Evolutionary conservation across 1,284 basidiomycete genomes (phyloP).

Genomic region (Lentinus polychrous): DNA sequence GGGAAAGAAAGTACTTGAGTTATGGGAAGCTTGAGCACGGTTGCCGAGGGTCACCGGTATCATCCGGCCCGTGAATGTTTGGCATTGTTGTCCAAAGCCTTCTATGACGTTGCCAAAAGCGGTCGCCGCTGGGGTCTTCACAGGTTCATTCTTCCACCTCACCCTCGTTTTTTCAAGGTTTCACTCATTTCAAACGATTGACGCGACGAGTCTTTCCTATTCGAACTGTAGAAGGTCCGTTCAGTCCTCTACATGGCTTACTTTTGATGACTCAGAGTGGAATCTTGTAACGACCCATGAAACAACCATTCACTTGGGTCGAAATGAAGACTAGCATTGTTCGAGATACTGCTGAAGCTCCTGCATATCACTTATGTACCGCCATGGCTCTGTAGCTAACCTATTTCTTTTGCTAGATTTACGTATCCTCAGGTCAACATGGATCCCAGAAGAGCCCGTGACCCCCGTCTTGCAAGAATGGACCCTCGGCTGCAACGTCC

Average conservation of each 20-base stretch:
- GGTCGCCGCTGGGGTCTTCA: too few species aligned
- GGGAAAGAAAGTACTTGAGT: too few species aligned
- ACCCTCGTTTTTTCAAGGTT: too few species aligned
- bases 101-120: neutral
- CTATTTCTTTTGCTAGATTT: neutral
- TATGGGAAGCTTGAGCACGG: too few species aligned
- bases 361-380: constrained; percentile 7
- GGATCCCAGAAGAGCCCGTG: constrained; percentile 75
- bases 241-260: neutral
- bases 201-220: too few species aligned
- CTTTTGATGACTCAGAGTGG: constrained; percentile 81
- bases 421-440: constrained; percentile 28
- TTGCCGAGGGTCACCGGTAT: too few species aligned
- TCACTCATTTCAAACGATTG: too few species aligned
- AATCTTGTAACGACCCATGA: constrained; percentile 63
- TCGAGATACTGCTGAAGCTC: constrained; percentile 83
- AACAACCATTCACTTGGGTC: constrained; percentile 42
- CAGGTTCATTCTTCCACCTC: too few species aligned
- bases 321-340: constrained; percentile 68
- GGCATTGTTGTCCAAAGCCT: constrained; percentile 3
- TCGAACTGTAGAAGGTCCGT: too few species aligned
- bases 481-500: constrained; percentile 59
- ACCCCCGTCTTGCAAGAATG: constrained; percentile 64
- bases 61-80: constrained; percentile 2
- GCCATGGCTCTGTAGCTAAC: neutral